Percentiles rank a stretch among this genome's conserved stretches.
These are phyloP conservation scores for Punica granatum DNA, from an alignment of 345 rosid genomes.

Conservation along the genomic window DNA sequence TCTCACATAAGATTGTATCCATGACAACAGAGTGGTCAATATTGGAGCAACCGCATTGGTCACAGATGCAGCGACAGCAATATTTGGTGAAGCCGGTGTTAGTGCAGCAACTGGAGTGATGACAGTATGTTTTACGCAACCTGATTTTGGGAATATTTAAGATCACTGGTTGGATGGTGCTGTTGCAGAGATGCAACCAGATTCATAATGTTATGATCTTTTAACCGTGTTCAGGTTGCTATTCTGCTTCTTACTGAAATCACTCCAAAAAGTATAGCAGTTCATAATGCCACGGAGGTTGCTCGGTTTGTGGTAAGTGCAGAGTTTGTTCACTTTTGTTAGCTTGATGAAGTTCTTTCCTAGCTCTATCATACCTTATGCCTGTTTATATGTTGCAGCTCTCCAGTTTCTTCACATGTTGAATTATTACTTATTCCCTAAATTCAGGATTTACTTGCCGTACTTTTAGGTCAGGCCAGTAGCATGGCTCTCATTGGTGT, in stretches of 20 bases:
- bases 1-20: conserved; percentile 31
- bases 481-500: conserved; percentile 93
- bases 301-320: conserved; percentile 88
- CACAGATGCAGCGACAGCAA: conserved; percentile 95
- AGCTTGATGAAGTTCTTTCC: neutral
- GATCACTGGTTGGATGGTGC: neutral
- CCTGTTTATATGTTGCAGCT: neutral
- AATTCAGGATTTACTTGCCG: conserved; percentile 30
- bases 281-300: conserved; percentile 91
- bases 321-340: conserved; percentile 2
- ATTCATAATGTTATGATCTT: neutral
- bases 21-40: conserved; percentile 67
- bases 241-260: conserved; percentile 91
- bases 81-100: conserved; percentile 99
- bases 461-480: conserved; percentile 96
- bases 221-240: conserved; percentile 51
- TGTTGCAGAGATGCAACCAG: neutral
- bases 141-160: neutral
- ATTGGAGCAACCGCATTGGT: conserved; percentile 99
- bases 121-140: conserved; percentile 58
- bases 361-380: neutral
- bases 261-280: conserved; percentile 98
- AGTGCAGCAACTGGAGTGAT: conserved; percentile 98
- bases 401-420: neutral
- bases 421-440: conserved; percentile 4